A percentile compares a stretch with the other conserved stretches of the same genome.
Evolutionary conservation across 2,329 filamentous ascomycete species (phyloP).

Genomic region (Alternaria sp.): DNA sequence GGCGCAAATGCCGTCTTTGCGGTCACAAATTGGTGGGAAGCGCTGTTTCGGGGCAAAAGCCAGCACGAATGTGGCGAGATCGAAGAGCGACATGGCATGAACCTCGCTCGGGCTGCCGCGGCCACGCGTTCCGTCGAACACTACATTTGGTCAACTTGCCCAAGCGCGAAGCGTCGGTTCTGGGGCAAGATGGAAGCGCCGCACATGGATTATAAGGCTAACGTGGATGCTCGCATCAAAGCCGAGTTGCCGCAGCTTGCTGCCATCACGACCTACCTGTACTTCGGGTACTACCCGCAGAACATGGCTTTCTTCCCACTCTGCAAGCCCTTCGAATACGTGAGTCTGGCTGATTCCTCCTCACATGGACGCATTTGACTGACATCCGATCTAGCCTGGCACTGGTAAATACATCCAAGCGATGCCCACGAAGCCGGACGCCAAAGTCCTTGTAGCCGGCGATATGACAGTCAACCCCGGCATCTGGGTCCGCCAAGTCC

Average conservation of each 20-base stretch:
- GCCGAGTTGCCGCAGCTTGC: constrained; percentile 35
- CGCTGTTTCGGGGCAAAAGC: constrained; percentile 33
- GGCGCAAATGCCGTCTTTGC: constrained; percentile 44
- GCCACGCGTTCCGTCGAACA: constrained; percentile 49
- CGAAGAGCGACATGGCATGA: constrained; percentile 51
- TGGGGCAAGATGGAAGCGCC: constrained; percentile 45
- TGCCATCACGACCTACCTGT: constrained; percentile 36
- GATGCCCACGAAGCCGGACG: constrained; percentile 31
- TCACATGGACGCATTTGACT: neutral
- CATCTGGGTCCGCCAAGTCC: constrained; percentile 37
- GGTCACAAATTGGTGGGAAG: constrained; percentile 53
- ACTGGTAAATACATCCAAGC: constrained; percentile 32
- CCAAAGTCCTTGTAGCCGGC: constrained; percentile 32
- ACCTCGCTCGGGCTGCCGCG: constrained; percentile 52
- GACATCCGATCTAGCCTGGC: constrained; percentile 6
- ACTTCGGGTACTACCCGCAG: constrained; percentile 38
- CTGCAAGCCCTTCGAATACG: constrained; percentile 31
- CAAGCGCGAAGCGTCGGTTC: constrained; percentile 41
- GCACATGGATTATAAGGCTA: constrained; percentile 54
- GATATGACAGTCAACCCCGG: constrained; percentile 37
- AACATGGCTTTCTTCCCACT: constrained; percentile 40
- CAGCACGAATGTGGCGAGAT: constrained; percentile 44
- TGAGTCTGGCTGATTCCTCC: constrained; percentile 3
- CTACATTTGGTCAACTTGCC: constrained; percentile 56
- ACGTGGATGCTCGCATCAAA: constrained; percentile 52